Base-by-base conservation (phyloP, 768 basidiomycete genomes). In the Polyporus arcularius region DNA sequence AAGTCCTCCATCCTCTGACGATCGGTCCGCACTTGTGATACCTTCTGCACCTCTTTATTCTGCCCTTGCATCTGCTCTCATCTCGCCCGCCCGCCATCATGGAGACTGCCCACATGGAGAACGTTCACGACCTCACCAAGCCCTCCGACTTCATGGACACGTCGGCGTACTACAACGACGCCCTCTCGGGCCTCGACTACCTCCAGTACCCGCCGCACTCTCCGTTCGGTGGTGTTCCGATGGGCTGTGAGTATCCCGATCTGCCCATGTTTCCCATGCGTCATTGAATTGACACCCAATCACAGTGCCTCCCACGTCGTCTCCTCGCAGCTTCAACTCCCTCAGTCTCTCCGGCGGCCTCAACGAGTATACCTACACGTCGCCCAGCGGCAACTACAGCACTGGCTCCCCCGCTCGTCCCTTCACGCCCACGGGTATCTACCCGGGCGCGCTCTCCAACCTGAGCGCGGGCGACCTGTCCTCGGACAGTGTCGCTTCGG, bases 131-230 rank as follows among this genome's bases (percentile, higher is more conserved):
- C 73, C 78, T 79, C 75, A 75, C 77, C 57, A 79, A 80, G 74
- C 73, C 78, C 74, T 74, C 79, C 70, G 76, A 76, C 73, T 81
- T 82, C 73, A 79, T 82, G 72, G 81, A 82, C 65, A 67, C 75
- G 54, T 66, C 80, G 3, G 57, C 61, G 55, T 64, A 71, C 62
- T 66, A 75, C 59, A 83, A 80, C 68, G 81, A 82, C 71, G 66
- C 78, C 30, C 72, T 79, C 55, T 72, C 75, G 31, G 75, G 77
- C 62, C 76, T 80, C 55, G 79, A 81, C 61, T 91, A 89, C 72
- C 82, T 90, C 66, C 85, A 87, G 74, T 88, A 88, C 73, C 87
- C 87, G 38, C 87, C 87, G 39, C 82, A 85, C 65, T 81, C 85
- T 10, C 77, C 80, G 45, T 89, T 86, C 62, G 83, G 83, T 72